phyloP scores from a whole-genome alignment of 2,329 filamentous ascomycete species.

The Verticillium albo-atrum region DNA sequence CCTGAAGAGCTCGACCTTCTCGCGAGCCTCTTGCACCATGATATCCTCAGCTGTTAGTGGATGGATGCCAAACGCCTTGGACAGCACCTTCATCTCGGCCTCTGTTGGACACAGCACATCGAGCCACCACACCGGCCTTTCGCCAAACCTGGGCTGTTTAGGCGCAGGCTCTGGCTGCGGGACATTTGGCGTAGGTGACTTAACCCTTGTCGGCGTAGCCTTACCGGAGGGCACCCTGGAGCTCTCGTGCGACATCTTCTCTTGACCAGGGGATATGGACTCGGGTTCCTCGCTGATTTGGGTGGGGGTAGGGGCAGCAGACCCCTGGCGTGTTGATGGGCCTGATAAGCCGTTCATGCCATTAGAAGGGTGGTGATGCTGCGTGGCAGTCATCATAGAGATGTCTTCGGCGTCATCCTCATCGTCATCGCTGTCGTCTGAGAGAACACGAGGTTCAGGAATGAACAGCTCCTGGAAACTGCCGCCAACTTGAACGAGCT shows the following conservation, averaged over 20 bases:
- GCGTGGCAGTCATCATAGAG: constrained; percentile 1
- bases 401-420: constrained; percentile 3
- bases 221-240: constrained; percentile 35
- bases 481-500: constrained; percentile 79
- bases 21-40: constrained; percentile 92
- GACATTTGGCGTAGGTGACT: constrained; percentile 23
- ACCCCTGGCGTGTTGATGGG: constrained; percentile 40
- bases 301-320: constrained; percentile 26
- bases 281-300: not conserved
- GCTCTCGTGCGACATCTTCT: constrained; percentile 22
- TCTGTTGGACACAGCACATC: constrained; percentile 90
- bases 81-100: constrained; percentile 89
- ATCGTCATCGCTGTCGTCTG: constrained; percentile 59
- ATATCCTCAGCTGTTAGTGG: constrained; percentile 95
- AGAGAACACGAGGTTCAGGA: constrained; percentile 74
- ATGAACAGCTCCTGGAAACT: constrained; percentile 87
- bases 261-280: constrained; percentile 20
- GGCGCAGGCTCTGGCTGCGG: constrained; percentile 23
- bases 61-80: constrained; percentile 92
- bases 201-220: constrained; percentile 42
- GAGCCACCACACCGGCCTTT: constrained; percentile 93
- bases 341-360: constrained; percentile 37
- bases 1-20: constrained; percentile 96
- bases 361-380: constrained; percentile 17
- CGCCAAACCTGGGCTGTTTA: constrained; percentile 60